These are phyloP conservation scores for Macadamia tetraphylla DNA, from an alignment of 164 flowering plant species.

Conservation along the genomic window DNA sequence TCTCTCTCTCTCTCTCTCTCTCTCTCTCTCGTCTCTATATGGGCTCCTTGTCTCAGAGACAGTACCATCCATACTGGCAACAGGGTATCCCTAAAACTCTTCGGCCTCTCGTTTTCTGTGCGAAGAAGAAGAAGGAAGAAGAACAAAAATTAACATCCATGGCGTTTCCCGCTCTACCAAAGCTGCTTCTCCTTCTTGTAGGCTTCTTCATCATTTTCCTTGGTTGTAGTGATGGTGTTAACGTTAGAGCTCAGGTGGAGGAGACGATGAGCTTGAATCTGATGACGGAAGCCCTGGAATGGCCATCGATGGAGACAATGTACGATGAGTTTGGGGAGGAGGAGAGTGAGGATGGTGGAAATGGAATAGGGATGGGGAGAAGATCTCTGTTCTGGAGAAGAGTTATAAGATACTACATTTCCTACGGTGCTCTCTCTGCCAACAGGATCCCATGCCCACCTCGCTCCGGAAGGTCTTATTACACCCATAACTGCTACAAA, in stretches of 20 bases:
- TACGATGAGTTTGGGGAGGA: conserved; percentile 16
- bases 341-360: conserved; percentile 10
- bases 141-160: conserved; percentile 8
- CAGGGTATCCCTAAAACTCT: no score
- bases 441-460: conserved; percentile 80
- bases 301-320: conserved; percentile 20
- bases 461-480: conserved; percentile 78
- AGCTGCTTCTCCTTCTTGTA: conserved; percentile 13
- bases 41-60: no score
- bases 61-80: no score
- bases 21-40: no score
- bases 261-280: conserved; percentile 21
- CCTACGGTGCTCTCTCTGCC: conserved; percentile 73
- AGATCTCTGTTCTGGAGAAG: conserved; percentile 53
- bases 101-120: background rate
- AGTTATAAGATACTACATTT: conserved; percentile 47
- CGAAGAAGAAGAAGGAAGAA: background rate
- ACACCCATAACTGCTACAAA: conserved; percentile 64
- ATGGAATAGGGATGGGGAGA: conserved; percentile 11
- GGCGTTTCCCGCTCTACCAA: conserved; percentile 20
- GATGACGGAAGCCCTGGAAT: conserved; percentile 24
- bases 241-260: conserved; percentile 21
- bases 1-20: no score
- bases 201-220: background rate
- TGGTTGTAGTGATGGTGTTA: background rate